Conservation (phyloP, 495 filamentous ascomycete species). For the Melanomma pulvis-pyrius region DNA sequence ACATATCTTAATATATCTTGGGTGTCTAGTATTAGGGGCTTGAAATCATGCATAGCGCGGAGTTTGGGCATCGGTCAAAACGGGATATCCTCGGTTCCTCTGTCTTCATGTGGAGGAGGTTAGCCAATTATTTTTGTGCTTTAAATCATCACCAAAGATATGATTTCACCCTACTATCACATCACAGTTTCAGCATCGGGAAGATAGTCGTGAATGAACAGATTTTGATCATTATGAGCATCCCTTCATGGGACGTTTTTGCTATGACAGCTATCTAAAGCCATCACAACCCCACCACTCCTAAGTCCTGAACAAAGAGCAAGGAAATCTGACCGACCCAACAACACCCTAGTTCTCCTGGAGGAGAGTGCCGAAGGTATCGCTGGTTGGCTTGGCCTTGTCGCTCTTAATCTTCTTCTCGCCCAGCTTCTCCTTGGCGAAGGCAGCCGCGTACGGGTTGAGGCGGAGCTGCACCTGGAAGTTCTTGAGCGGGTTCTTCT, state of each 20-base stretch:
- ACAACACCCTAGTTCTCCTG: conserved; percentile 53
- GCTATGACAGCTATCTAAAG: neutral
- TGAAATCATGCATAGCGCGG: conserved; percentile 29
- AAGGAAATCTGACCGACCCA: conserved; percentile 10
- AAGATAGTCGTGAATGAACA: neutral
- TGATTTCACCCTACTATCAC: no score
- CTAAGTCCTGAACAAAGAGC: conserved; percentile 12
- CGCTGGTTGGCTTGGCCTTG: conserved; percentile 57
- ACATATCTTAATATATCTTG: no score
- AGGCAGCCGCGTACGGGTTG: conserved; percentile 93
- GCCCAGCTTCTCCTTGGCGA: conserved; percentile 79
- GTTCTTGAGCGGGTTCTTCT: conserved; percentile 99
- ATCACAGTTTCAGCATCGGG: no score
- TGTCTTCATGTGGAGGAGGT: no score
- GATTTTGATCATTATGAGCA: neutral
- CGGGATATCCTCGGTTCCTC: no score
- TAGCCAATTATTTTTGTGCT: no score
- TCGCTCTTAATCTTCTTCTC: conserved; percentile 58
- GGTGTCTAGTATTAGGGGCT: neutral
- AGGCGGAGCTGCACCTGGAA: conserved; percentile 95
- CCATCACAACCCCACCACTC: neutral
- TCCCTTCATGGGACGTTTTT: conserved; percentile 3
- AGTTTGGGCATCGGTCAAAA: neutral
- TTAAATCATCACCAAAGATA: no score
- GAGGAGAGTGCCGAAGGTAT: conserved; percentile 57